A percentile compares a stretch with the other conserved stretches of the same genome.
These are phyloP conservation scores for Tuber indicum DNA, from an alignment of 495 filamentous ascomycete genomes.

Conservation along the genomic window DNA sequence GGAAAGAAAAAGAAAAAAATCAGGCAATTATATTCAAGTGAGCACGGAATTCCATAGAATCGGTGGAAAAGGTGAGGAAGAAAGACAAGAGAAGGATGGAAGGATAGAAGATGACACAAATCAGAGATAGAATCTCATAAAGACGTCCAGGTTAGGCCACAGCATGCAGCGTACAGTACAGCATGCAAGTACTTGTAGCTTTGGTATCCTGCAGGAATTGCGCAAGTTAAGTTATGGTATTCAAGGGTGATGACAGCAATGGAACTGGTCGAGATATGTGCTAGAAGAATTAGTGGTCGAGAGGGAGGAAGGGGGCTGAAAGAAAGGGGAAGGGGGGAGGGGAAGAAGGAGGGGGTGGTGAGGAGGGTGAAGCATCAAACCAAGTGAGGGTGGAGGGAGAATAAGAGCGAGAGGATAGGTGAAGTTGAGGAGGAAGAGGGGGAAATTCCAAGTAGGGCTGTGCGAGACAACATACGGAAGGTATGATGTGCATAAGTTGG, in stretches of 20 bases:
- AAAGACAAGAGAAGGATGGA: conserved; percentile 1
- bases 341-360: neutral
- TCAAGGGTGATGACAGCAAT: neutral
- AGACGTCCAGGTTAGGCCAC: neutral
- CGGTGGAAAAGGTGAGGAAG: conserved; percentile 1
- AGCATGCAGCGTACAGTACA: conserved; percentile 2
- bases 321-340: neutral
- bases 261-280: neutral
- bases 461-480: conserved; percentile 25
- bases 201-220: conserved; percentile 6
- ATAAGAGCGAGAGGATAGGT: neutral
- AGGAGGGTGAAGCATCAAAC: neutral
- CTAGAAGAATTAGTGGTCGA: neutral
- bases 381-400: neutral
- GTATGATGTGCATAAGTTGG: conserved; percentile 7
- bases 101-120: neutral
- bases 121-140: neutral
- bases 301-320: neutral
- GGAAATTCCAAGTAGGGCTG: conserved; percentile 33
- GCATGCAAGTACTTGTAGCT: conserved; percentile 1
- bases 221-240: neutral
- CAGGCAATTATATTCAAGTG: neutral
- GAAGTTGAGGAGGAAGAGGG: conserved; percentile 5
- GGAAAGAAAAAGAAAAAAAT: neutral
- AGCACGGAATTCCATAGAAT: neutral